phyloP scores from a whole-genome alignment of 2,329 filamentous ascomycete species.

The Knufia petricola region DNA sequence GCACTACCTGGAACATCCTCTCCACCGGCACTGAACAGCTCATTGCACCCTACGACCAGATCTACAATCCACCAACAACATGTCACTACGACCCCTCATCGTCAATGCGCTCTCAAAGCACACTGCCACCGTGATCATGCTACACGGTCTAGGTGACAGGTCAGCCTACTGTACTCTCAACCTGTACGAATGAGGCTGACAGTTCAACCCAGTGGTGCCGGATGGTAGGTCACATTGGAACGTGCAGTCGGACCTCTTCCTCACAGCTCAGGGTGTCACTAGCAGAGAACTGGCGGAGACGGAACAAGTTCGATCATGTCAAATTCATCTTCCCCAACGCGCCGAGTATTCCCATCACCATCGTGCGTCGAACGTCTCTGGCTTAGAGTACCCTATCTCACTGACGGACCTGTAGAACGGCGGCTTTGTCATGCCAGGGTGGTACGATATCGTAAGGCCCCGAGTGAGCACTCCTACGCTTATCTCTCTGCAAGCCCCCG shows the following conservation, averaged over 20 bases:
- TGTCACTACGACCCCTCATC: slow-evolving; percentile 45
- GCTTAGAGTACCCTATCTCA: background rate
- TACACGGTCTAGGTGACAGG: slow-evolving; percentile 89
- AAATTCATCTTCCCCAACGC: slow-evolving; percentile 93
- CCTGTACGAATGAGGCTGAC: slow-evolving; percentile 11
- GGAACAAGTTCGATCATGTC: slow-evolving; percentile 74
- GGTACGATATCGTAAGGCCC: slow-evolving; percentile 41
- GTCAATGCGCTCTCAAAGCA: slow-evolving; percentile 73
- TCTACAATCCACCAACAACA: background rate
- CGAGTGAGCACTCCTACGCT: slow-evolving; percentile 28
- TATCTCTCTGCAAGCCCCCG: slow-evolving; percentile 1
- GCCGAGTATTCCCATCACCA: slow-evolving; percentile 74
- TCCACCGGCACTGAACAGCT: too few species aligned
- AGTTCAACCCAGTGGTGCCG: slow-evolving; percentile 34
- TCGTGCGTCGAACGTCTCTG: slow-evolving; percentile 38
- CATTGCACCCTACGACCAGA: too few species aligned
- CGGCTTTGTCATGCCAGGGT: slow-evolving; percentile 23
- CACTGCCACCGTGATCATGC: slow-evolving; percentile 89
- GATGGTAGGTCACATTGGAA: slow-evolving; percentile 31
- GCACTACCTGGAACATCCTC: background rate
- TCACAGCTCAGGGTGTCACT: slow-evolving; percentile 51
- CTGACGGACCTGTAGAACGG: slow-evolving; percentile 14
- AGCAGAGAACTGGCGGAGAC: slow-evolving; percentile 76
- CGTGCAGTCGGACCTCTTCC: background rate
- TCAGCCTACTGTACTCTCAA: slow-evolving; percentile 27